Evolutionary conservation across 1,284 basidiomycete species (phyloP).

Genomic region (Fistulinella cinereoalba): DNA sequence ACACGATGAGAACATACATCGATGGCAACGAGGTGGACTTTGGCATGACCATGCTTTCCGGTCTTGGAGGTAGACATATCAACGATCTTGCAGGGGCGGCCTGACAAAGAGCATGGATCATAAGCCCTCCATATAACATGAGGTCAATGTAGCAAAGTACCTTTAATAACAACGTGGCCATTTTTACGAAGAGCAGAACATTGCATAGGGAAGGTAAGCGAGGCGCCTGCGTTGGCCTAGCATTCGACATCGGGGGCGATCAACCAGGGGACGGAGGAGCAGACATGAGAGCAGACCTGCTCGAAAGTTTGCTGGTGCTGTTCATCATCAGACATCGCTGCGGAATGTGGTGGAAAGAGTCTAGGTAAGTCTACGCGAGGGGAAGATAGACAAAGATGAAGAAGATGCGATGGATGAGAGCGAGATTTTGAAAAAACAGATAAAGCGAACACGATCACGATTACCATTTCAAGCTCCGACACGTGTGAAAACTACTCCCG

Average conservation of each 20-base stretch:
- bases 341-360: slow-evolving; percentile 10
- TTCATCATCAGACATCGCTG: slow-evolving; percentile 87
- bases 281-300: slow-evolving; percentile 44
- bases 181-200: slow-evolving; percentile 95
- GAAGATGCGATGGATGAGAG: slow-evolving; percentile 23
- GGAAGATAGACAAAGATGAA: slow-evolving; percentile 19
- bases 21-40: slow-evolving; percentile 96
- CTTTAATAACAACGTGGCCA: slow-evolving; percentile 98
- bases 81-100: slow-evolving; percentile 98
- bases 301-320: slow-evolving; percentile 93
- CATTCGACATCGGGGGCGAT: slow-evolving; percentile 22
- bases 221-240: slow-evolving; percentile 78
- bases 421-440: slow-evolving; percentile 34
- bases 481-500: slow-evolving; percentile 7
- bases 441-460: slow-evolving; percentile 21
- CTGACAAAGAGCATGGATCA: slow-evolving; percentile 43
- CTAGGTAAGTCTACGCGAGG: slow-evolving; percentile 22
- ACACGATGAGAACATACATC: slow-evolving; percentile 64
- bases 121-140: no score
- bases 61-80: slow-evolving; percentile 99
- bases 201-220: slow-evolving; percentile 90
- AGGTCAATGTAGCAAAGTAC: slow-evolving; percentile 41
- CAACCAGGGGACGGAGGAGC: slow-evolving; percentile 15
- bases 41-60: slow-evolving; percentile 99
- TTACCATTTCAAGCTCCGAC: slow-evolving; percentile 41